Percentiles rank a stretch among this genome's conserved stretches.
phyloP scores from a whole-genome alignment of 106 monocot genomes.

The Chionographis japonica region DNA sequence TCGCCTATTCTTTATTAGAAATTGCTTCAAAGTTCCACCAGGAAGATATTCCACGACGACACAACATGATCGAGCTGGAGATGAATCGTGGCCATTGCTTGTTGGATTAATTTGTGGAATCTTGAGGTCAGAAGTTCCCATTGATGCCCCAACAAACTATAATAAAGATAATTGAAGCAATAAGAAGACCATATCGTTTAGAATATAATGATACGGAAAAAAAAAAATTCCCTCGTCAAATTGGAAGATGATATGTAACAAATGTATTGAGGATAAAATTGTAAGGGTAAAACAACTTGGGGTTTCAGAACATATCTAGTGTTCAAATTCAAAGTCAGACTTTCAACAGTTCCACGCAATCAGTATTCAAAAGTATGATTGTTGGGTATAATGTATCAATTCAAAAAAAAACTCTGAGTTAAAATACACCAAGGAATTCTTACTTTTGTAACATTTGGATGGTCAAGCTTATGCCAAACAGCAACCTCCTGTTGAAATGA shows the following conservation, averaged over 20 bases:
- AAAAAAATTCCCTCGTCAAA: too few species aligned
- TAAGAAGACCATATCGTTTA: background rate
- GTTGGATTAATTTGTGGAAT: conserved; percentile 52
- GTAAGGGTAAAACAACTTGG: too few species aligned
- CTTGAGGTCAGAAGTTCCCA: conserved; percentile 67
- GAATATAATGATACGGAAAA: background rate
- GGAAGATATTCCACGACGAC: conserved; percentile 67
- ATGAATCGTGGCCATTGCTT: conserved; percentile 4
- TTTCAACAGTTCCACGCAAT: too few species aligned
- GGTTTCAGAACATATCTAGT: too few species aligned
- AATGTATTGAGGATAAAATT: too few species aligned
- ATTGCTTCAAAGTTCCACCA: conserved; percentile 65
- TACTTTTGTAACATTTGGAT: conserved; percentile 80
- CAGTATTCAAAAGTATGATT: background rate
- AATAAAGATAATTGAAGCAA: background rate
- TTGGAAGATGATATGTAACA: too few species aligned
- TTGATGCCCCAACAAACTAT: conserved; percentile 78
- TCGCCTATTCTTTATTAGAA: conserved; percentile 41
- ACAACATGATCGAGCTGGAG: conserved; percentile 41
- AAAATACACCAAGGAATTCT: background rate
- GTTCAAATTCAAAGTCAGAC: too few species aligned
- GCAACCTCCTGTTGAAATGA: conserved; percentile 80
- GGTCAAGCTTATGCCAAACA: conserved; percentile 87
- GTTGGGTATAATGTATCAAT: background rate
- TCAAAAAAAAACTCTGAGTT: background rate